Percentiles rank a stretch among this genome's conserved stretches.
Conservation (phyloP, 2,329 filamentous ascomycete species). For the Paraphoma chrysanthemicola region DNA sequence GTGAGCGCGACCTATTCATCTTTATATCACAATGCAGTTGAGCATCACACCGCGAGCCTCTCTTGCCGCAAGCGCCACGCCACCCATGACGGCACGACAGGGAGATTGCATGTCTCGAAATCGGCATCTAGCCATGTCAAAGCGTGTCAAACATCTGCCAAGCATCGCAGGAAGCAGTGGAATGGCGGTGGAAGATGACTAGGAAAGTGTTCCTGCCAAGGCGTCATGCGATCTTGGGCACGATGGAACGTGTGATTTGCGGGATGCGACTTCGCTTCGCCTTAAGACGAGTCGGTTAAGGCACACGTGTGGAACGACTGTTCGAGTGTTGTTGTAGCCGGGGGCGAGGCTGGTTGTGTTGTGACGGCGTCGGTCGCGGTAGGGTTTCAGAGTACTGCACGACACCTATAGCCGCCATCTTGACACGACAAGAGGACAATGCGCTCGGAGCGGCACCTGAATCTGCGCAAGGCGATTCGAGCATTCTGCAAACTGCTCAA, state of each 20-base stretch:
- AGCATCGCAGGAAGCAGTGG: conserved; percentile 11
- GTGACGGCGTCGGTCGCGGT: conserved; percentile 38
- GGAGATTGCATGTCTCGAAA: conserved; percentile 38
- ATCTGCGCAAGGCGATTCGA: conserved; percentile 8
- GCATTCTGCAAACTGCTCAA: conserved; percentile 21
- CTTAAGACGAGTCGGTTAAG: conserved; percentile 29
- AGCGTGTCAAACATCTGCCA: conserved; percentile 10
- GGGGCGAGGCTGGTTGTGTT: conserved; percentile 28
- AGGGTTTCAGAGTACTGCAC: conserved; percentile 41
- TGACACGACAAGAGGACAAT: conserved; percentile 31
- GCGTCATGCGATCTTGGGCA: conserved; percentile 36
- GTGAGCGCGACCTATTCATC: conserved; percentile 5
- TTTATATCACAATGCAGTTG: conserved; percentile 37
- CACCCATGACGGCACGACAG: conserved; percentile 20
- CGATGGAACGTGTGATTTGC: conserved; percentile 45
- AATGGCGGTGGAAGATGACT: conserved; percentile 23
- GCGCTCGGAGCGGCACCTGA: conserved; percentile 28
- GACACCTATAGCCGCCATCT: conserved; percentile 35
- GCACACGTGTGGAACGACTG: conserved; percentile 19
- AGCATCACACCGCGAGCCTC: not conserved
- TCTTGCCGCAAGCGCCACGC: conserved; percentile 17
- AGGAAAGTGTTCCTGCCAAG: conserved; percentile 31
- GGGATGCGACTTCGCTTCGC: conserved; percentile 39
- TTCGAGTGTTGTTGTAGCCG: conserved; percentile 19
- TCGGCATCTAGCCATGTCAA: conserved; percentile 20